These are phyloP conservation scores for Aschersonia sp. DNA, from an alignment of 2,329 filamentous ascomycete species.

Conservation along the genomic window DNA sequence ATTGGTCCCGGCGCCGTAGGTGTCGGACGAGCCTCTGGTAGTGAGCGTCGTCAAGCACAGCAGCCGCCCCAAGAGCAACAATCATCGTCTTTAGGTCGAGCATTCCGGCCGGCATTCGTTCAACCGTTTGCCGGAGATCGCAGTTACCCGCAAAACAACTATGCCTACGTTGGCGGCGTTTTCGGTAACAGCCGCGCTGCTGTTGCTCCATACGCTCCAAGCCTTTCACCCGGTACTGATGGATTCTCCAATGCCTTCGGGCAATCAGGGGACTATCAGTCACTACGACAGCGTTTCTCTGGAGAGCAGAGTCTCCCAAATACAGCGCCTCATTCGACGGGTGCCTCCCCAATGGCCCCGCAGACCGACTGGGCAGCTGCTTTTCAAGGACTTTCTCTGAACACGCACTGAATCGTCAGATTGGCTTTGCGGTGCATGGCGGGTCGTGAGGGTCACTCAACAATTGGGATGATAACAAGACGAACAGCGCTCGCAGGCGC, in stretches of 20 bases:
- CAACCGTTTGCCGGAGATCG: slow-evolving; percentile 28
- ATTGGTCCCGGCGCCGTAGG: slow-evolving; percentile 53
- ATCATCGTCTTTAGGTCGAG: slow-evolving; percentile 22
- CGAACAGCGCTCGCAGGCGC: too few species aligned
- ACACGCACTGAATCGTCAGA: slow-evolving; percentile 33
- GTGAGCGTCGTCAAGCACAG: slow-evolving; percentile 34
- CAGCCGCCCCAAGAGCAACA: slow-evolving; percentile 18
- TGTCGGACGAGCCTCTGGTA: slow-evolving; percentile 29
- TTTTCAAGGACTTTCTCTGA: slow-evolving; percentile 61
- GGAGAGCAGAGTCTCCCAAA: slow-evolving; percentile 22
- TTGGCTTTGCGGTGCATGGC: too few species aligned
- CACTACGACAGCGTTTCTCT: slow-evolving; percentile 31
- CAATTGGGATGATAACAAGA: too few species aligned
- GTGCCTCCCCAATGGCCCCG: slow-evolving; percentile 24
- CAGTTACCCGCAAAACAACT: slow-evolving; percentile 19
- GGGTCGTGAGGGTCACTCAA: too few species aligned
- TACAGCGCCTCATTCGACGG: slow-evolving; percentile 19
- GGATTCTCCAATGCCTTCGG: slow-evolving; percentile 16
- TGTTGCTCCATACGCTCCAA: slow-evolving; percentile 12
- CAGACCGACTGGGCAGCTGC: slow-evolving; percentile 45
- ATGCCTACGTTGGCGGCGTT: slow-evolving; percentile 17
- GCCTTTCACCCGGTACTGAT: slow-evolving; percentile 14
- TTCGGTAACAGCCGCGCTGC: slow-evolving; percentile 19
- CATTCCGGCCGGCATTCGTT: slow-evolving; percentile 26
- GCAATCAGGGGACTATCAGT: slow-evolving; percentile 27